phyloP scores from a whole-genome alignment of 1,284 basidiomycete genomes.

The Phlebopus sp. region DNA sequence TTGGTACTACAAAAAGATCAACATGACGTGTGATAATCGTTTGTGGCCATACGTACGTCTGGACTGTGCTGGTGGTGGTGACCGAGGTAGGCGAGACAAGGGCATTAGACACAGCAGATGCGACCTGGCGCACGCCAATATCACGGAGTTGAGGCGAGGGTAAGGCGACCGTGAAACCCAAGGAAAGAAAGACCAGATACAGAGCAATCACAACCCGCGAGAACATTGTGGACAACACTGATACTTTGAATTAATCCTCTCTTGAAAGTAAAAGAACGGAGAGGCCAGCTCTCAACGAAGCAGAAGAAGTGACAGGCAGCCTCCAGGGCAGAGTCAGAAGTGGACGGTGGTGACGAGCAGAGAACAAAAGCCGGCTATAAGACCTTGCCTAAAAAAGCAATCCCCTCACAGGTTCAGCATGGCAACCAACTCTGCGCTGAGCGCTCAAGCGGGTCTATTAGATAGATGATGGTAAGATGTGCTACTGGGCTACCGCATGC shows the following conservation, averaged over 20 bases:
- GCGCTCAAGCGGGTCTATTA: too few species aligned
- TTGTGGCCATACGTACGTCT: constrained; percentile 25
- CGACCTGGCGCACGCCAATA: constrained; percentile 20
- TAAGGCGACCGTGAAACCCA: constrained; percentile 21
- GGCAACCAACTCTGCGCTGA: too few species aligned
- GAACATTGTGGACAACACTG: constrained; percentile 18
- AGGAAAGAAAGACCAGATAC: constrained; percentile 17
- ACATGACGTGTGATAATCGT: background rate
- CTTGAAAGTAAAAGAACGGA: constrained; percentile 9
- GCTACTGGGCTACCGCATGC: constrained; percentile 51
- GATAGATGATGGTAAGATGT: too few species aligned
- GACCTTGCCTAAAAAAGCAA: background rate
- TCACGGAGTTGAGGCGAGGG: constrained; percentile 14
- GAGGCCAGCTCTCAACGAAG: constrained; percentile 31
- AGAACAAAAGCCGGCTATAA: background rate
- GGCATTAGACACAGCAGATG: constrained; percentile 19
- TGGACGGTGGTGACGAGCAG: background rate
- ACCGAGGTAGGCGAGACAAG: constrained; percentile 29
- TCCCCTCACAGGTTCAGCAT: background rate
- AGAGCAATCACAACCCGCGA: constrained; percentile 12
- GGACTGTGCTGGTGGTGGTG: constrained; percentile 23
- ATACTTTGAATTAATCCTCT: background rate
- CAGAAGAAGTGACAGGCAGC: constrained; percentile 1
- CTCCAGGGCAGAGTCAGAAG: background rate
- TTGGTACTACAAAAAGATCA: constrained; percentile 27